Evolutionary conservation across 179 eudicot genomes (phyloP).

Genomic region (Silene vulgaris): DNA sequence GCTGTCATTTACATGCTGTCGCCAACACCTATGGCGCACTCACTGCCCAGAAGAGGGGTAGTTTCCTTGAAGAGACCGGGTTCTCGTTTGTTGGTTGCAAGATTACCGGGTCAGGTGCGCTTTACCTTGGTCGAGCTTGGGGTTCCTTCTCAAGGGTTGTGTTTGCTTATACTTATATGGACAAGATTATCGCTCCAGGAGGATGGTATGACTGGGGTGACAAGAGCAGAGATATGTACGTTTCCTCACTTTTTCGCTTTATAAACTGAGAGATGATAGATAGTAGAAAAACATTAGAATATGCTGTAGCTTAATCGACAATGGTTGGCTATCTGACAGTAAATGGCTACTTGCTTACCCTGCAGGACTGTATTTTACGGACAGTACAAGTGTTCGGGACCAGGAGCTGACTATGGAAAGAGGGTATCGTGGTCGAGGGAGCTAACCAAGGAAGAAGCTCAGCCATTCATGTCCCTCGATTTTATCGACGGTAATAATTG

Average conservation of each 20-base stretch:
- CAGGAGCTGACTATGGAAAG: constrained; percentile 60
- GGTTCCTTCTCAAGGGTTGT: constrained; percentile 74
- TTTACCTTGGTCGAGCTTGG: constrained; percentile 90
- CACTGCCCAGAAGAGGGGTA: constrained; percentile 79
- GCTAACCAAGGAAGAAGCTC: constrained; percentile 59
- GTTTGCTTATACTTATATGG: constrained; percentile 89
- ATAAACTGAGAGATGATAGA: background rate
- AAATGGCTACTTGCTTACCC: background rate
- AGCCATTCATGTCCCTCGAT: constrained; percentile 57
- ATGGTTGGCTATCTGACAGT: background rate
- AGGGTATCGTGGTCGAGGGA: constrained; percentile 83
- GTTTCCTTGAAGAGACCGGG: constrained; percentile 69
- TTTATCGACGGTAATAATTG: constrained; percentile 70
- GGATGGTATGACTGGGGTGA: constrained; percentile 96
- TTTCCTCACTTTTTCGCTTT: constrained; percentile 8
- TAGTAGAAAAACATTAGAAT: too few species aligned
- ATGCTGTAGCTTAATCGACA: too few species aligned
- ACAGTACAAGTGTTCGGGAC: constrained; percentile 72
- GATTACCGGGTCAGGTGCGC: constrained; percentile 79
- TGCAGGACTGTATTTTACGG: constrained; percentile 86
- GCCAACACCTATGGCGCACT: constrained; percentile 57
- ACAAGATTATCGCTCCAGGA: constrained; percentile 59
- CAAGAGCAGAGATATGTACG: constrained; percentile 66
- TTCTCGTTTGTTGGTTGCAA: constrained; percentile 68
- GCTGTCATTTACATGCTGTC: constrained; percentile 68